phyloP scores from a whole-genome alignment of 495 filamentous ascomycete genomes.

The Pseudotulostoma volvatum region DNA sequence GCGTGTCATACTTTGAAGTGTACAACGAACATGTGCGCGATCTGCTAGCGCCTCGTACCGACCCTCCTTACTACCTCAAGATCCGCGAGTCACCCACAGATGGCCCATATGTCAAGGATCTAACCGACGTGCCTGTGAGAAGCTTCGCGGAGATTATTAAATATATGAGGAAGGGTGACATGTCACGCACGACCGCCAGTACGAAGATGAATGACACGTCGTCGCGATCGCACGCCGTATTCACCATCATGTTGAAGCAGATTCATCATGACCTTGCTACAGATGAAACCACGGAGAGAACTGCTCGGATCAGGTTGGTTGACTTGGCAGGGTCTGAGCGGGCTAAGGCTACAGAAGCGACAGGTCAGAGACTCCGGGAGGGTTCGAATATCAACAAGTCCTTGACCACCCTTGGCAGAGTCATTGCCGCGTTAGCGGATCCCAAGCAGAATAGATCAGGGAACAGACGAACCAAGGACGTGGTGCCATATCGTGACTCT shows the following conservation, averaged over 20 bases:
- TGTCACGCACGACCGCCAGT: conserved; percentile 75
- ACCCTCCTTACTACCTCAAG: conserved; percentile 82
- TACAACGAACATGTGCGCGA: conserved; percentile 99
- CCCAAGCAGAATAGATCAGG: conserved; percentile 41
- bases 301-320: conserved; percentile 83
- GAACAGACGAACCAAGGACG: conserved; percentile 42
- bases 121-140: conserved; percentile 81
- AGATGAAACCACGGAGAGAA: conserved; percentile 88
- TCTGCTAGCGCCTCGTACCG: conserved; percentile 60
- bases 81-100: conserved; percentile 91
- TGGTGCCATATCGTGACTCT: conserved; percentile 86
- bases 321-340: conserved; percentile 92
- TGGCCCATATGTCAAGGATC: conserved; percentile 93
- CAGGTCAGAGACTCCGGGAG: conserved; percentile 75
- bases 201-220: conserved; percentile 99
- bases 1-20: conserved; percentile 96
- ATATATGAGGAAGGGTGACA: conserved; percentile 80
- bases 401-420: conserved; percentile 82
- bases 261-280: conserved; percentile 89
- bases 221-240: conserved; percentile 86
- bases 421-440: conserved; percentile 92
- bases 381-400: conserved; percentile 98
- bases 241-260: conserved; percentile 94
- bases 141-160: conserved; percentile 70
- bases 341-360: conserved; percentile 90